phyloP scores from a whole-genome alignment of 2,329 filamentous ascomycete genomes.

The Fusarium sp. region DNA sequence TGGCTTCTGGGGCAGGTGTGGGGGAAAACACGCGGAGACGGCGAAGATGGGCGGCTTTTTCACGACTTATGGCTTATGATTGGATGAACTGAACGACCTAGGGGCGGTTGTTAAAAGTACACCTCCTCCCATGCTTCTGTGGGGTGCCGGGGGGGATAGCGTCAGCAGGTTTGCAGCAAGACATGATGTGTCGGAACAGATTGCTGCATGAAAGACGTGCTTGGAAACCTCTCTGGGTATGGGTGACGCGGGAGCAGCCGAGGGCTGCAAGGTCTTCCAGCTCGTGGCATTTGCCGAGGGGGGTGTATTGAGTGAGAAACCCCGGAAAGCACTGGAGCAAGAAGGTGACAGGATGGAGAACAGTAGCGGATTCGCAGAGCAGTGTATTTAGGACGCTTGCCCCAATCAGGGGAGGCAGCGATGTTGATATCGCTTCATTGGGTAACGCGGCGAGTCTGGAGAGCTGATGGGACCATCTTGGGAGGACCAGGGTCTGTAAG shows the following conservation, averaged over 20 bases:
- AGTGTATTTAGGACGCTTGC: constrained; percentile 49
- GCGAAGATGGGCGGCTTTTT: constrained; percentile 53
- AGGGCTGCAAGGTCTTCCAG: constrained; percentile 35
- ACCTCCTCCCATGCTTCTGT: constrained; percentile 53
- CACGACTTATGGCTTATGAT: constrained; percentile 67
- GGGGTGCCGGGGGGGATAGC: constrained; percentile 43
- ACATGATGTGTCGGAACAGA: constrained; percentile 42
- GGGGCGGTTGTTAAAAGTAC: constrained; percentile 58
- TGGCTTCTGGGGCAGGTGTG: constrained; percentile 46
- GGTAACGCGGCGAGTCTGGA: constrained; percentile 42
- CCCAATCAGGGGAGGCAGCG: constrained; percentile 50
- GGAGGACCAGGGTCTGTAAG: constrained; percentile 37
- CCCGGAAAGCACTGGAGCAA: constrained; percentile 38
- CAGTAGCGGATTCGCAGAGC: constrained; percentile 29
- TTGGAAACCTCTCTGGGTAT: constrained; percentile 32
- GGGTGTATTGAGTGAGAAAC: constrained; percentile 39
- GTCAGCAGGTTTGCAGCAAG: constrained; percentile 40
- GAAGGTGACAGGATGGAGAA: constrained; percentile 33
- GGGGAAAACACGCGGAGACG: constrained; percentile 29
- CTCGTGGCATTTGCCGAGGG: constrained; percentile 35
- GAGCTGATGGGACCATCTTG: constrained; percentile 37
- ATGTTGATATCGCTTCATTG: constrained; percentile 49
- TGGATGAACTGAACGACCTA: constrained; percentile 57
- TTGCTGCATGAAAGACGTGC: constrained; percentile 38
- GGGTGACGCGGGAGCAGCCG: constrained; percentile 47